phyloP scores from a whole-genome alignment of 2,329 filamentous ascomycete species.

The Leptographium procerum region DNA sequence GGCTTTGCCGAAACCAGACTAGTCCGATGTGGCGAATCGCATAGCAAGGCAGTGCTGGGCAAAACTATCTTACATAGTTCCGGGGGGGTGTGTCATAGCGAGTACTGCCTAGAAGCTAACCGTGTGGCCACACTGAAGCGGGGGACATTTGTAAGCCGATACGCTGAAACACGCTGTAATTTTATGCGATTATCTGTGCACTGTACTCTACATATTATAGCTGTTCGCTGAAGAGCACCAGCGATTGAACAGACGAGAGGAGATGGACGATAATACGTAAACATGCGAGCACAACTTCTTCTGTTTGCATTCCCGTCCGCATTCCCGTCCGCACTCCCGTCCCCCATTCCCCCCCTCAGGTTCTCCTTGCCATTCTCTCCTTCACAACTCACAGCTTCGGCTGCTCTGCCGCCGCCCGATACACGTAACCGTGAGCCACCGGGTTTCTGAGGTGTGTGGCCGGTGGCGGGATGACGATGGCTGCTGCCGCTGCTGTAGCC shows the following conservation, averaged over 20 bases:
- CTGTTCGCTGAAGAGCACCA: too few relatives aligned
- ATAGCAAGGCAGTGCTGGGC: not conserved
- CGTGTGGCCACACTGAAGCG: too few relatives aligned
- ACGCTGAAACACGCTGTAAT: too few relatives aligned
- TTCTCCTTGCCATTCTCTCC: not conserved
- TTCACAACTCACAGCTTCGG: slow-evolving; percentile 3
- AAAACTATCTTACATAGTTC: not conserved
- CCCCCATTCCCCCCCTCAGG: not conserved
- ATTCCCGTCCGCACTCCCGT: not conserved
- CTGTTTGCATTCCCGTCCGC: not conserved
- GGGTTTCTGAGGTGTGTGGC: slow-evolving; percentile 26
- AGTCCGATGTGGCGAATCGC: not conserved
- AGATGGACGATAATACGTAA: too few relatives aligned
- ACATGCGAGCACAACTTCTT: too few relatives aligned
- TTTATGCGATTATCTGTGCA: too few relatives aligned
- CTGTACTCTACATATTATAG: too few relatives aligned
- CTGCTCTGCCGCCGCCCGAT: slow-evolving; percentile 27
- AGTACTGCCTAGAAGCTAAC: too few relatives aligned
- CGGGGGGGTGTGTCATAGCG: too few relatives aligned
- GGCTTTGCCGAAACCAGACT: not conserved
- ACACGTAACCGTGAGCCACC: slow-evolving; percentile 50
- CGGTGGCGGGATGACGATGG: not conserved
- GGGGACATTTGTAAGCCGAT: too few relatives aligned
- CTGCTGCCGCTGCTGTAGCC: not conserved
- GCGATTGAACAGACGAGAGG: too few relatives aligned